phyloP scores from a whole-genome alignment of 495 filamentous ascomycete genomes.

The Lophiotrema nucula region DNA sequence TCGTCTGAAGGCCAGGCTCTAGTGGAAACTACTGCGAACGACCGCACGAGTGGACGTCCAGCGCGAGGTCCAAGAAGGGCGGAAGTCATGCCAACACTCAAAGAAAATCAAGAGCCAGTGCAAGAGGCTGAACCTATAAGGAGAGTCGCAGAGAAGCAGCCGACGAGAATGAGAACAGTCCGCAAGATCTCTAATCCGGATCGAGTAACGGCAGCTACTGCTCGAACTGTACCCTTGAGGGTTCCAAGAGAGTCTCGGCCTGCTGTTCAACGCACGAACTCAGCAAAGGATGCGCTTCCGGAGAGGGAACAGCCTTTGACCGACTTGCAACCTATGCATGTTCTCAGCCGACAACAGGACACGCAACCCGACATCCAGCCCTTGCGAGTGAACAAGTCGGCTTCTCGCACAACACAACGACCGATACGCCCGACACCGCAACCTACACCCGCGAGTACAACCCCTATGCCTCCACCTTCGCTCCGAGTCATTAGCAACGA shows the following conservation, averaged over 20 bases:
- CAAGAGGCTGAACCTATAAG: slow-evolving; percentile 18
- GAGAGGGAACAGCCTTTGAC: slow-evolving; percentile 24
- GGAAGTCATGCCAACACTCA: slow-evolving; percentile 8
- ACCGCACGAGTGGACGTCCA: slow-evolving; percentile 22
- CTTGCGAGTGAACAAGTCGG: slow-evolving; percentile 7
- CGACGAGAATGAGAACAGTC: slow-evolving; percentile 29
- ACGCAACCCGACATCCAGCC: slow-evolving; percentile 9
- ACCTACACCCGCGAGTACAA: background rate
- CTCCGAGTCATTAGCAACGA: background rate
- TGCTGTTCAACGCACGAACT: slow-evolving; percentile 10
- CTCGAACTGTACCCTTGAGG: slow-evolving; percentile 18
- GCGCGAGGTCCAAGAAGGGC: slow-evolving; percentile 8
- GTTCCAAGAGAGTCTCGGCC: slow-evolving; percentile 4
- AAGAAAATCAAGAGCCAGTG: slow-evolving; percentile 34
- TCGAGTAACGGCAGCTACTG: slow-evolving; percentile 27
- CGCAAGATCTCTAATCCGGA: slow-evolving; percentile 32
- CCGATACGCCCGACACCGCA: background rate
- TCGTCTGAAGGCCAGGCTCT: slow-evolving; percentile 35
- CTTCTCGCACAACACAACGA: slow-evolving; percentile 4
- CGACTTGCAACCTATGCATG: slow-evolving; percentile 18
- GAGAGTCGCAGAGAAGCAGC: slow-evolving; percentile 22
- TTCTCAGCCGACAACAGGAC: slow-evolving; percentile 10
- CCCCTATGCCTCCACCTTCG: background rate
- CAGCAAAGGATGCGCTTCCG: slow-evolving; percentile 25
- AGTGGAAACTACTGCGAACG: slow-evolving; percentile 35